phyloP scores from a whole-genome alignment of 345 rosid species.

The Syzygium jambos region DNA sequence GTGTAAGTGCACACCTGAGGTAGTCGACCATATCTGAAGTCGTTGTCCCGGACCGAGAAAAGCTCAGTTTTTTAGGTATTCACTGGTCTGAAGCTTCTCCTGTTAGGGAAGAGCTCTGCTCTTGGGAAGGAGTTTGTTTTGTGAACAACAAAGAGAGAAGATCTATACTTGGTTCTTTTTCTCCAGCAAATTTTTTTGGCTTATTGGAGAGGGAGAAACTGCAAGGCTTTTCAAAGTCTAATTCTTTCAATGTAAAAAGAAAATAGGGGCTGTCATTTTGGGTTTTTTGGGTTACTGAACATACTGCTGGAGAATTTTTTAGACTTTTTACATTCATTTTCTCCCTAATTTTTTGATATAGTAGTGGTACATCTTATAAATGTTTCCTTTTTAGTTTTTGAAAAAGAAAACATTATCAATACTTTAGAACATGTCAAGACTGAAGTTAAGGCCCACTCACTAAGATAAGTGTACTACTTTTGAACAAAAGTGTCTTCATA shows the following conservation, averaged over 20 bases:
- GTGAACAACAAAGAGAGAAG: background rate
- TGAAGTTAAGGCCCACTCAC: background rate
- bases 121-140: background rate
- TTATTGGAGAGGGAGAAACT: background rate
- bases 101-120: background rate
- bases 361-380: background rate
- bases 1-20: background rate
- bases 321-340: background rate
- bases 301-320: background rate
- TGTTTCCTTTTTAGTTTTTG: background rate
- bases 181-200: background rate
- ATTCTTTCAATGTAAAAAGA: background rate
- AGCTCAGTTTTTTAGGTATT: background rate
- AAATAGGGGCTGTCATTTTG: background rate
- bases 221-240: background rate
- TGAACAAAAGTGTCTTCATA: background rate
- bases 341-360: background rate
- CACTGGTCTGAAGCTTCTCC: background rate
- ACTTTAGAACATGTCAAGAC: background rate
- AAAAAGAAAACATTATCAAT: background rate
- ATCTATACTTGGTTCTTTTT: background rate
- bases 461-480: background rate
- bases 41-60: background rate
- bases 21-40: background rate
- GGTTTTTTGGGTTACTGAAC: background rate